Conservation (phyloP, 1,139 yeast species). For the Taiozyma sp. region DNA sequence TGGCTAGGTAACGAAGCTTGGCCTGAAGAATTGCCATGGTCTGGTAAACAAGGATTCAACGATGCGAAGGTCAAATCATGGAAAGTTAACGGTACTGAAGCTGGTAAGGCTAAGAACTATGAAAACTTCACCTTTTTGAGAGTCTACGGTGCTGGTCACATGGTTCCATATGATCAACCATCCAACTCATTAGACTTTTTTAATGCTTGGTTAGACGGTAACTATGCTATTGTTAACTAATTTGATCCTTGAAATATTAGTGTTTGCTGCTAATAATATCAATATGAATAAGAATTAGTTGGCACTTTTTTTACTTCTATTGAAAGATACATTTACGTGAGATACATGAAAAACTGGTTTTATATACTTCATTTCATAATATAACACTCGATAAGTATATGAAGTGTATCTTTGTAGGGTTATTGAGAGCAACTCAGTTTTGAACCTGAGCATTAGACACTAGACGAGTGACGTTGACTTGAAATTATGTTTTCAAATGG, state of each 20-base stretch:
- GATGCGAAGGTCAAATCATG: slow-evolving; percentile 37
- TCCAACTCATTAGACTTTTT: slow-evolving; percentile 69
- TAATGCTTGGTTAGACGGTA: slow-evolving; percentile 68
- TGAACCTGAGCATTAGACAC: background rate
- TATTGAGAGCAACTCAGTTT: background rate
- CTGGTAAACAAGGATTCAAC: slow-evolving; percentile 48
- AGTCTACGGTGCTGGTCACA: slow-evolving; percentile 65
- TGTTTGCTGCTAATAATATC: background rate
- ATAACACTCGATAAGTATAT: background rate
- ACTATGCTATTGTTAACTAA: slow-evolving; percentile 28
- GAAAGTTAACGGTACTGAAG: slow-evolving; percentile 40
- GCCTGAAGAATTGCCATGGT: slow-evolving; percentile 68
- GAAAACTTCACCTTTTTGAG: slow-evolving; percentile 57
- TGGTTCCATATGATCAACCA: slow-evolving; percentile 84
- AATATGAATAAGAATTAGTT: too few species aligned
- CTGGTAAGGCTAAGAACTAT: slow-evolving; percentile 55
- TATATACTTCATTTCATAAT: background rate
- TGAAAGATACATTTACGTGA: background rate
- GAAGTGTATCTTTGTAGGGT: background rate
- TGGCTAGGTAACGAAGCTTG: slow-evolving; percentile 89
- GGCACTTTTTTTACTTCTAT: background rate
- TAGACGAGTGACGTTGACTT: background rate
- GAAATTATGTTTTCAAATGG: background rate
- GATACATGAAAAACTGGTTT: background rate
- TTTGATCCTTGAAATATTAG: background rate